Evolutionary conservation across 169 alveolate genomes (phyloP), one percentile per base, ranked within the genome.

Genomic region (Plasmodium cynomolgi): DNA sequence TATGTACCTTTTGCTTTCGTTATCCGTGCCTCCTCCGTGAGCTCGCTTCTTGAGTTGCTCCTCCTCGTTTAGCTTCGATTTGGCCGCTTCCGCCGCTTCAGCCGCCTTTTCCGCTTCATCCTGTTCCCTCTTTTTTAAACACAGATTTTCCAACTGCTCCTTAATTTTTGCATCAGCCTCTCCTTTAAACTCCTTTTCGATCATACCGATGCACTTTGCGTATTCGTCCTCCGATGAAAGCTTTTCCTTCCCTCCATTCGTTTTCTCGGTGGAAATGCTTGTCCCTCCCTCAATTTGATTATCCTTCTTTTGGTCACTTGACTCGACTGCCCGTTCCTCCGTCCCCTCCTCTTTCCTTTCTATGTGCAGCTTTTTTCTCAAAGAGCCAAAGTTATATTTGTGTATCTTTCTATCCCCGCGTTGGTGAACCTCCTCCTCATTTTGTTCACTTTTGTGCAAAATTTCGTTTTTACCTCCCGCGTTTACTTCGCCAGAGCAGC

Each of bases 161-260:
- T 34, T 81, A 17, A 91, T 23, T 73, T 81, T 83, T 62, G 17
- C 17, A 82, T 50, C 77, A 41, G 47, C 95, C 31, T 62, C n/a
- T 15, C 75, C 95, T 15, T 91, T 44, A 37, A 91, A 72, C 56
- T 91, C 82, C 54, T 91, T 81, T 72, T 91, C 95, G 39, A 91
- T 73, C 68, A 82, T 34, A 73, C 56, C 37, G n/a, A 91, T 91
- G 26, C 95, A 91, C 74, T 81, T 71, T 20, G 72, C 41, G 31
- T 82, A 91, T 37, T 81, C 95, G 17, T 79, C 81, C 82, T 20
- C 26, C 11, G 44, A 9, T 13, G 47, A n/a, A 4, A 85, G 79
- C 39, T 11, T 50, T 39, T 58, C 58, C 68, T 75, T 26, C n/a
- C 50, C 41, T 13, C 9, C 80, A 33, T 29, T 26, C 58, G 31